A percentile compares a stretch with the other conserved stretches of the same genome.
Conservation (phyloP, 208 protist species). For the Hexamita inflata region DNA sequence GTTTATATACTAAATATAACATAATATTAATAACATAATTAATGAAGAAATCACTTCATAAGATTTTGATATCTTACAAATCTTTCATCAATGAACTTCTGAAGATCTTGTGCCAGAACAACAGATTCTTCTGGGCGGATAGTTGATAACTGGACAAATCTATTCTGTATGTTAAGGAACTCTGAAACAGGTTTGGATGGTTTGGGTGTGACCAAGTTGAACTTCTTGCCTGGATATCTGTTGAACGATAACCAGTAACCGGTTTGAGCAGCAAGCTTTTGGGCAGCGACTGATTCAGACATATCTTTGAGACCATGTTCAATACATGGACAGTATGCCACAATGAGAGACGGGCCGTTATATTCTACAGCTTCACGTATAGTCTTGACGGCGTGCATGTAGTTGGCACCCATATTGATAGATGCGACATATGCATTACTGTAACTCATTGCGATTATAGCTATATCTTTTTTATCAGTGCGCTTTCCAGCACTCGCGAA, state of each 20-base stretch:
- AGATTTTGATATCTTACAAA: no score
- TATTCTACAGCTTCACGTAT: constrained; percentile 47
- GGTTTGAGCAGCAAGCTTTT: constrained; percentile 44
- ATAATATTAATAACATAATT: no score
- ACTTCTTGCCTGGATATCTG: background rate
- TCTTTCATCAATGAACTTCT: constrained; percentile 1
- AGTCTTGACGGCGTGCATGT: constrained; percentile 35
- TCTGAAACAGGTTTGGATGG: constrained; percentile 10
- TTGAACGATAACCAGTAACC: constrained; percentile 41
- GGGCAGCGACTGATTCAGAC: background rate
- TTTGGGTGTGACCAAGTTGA: background rate
- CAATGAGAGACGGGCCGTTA: constrained; percentile 43
- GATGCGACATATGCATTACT: constrained; percentile 45
- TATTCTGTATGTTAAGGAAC: constrained; percentile 22
- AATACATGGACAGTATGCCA: constrained; percentile 49
- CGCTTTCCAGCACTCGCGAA: constrained; percentile 45
- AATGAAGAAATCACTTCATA: no score
- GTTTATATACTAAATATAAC: no score
- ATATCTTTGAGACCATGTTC: constrained; percentile 37
- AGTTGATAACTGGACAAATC: constrained; percentile 15
- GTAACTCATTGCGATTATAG: constrained; percentile 42
- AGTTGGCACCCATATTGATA: constrained; percentile 37
- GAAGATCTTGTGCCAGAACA: background rate
- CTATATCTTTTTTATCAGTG: constrained; percentile 47
- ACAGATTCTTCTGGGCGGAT: background rate